Evolutionary conservation across 139 green algal genomes (phyloP).

Genomic region (Chlamydomonas sphaeroides): DNA sequence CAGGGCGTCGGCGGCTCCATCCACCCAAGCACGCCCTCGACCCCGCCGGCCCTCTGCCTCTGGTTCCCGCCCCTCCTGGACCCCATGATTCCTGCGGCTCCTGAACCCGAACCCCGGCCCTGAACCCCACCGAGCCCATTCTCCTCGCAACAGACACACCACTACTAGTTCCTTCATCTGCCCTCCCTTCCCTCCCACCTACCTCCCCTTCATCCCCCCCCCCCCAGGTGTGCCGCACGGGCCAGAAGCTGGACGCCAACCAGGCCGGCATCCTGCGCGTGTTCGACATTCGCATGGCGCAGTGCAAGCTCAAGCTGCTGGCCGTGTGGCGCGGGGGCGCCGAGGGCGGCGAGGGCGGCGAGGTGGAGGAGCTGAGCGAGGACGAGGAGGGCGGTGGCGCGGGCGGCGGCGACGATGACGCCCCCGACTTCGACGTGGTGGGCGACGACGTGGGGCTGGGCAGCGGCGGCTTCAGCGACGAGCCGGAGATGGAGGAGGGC

Average conservation of each 20-base stretch:
- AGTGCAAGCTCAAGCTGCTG: constrained; percentile 80
- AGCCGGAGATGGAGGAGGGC: background rate
- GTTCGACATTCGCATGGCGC: constrained; percentile 89
- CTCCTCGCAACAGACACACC: too few relatives aligned
- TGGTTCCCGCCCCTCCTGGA: too few relatives aligned
- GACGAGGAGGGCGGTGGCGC: constrained; percentile 27
- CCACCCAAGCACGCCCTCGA: too few relatives aligned
- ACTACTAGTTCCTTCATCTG: too few relatives aligned
- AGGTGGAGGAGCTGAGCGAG: constrained; percentile 36
- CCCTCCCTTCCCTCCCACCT: background rate
- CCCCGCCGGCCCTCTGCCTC: too few relatives aligned
- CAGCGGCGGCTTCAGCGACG: constrained; percentile 31
- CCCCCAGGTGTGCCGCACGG: constrained; percentile 76
- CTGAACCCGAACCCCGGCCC: too few relatives aligned
- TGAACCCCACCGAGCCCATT: too few relatives aligned
- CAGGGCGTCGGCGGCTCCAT: too few relatives aligned
- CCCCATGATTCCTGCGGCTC: too few relatives aligned
- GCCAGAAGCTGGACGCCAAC: constrained; percentile 80
- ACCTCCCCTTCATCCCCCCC: background rate
- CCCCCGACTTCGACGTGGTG: constrained; percentile 19
- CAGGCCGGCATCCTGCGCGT: constrained; percentile 85
- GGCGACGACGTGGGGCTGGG: constrained; percentile 27
- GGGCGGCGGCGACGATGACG: background rate
- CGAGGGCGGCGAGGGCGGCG: background rate
- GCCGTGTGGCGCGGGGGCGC: constrained; percentile 30